These are phyloP conservation scores for Serpula lacrymans DNA, from an alignment of 768 basidiomycete species.

Conservation along the genomic window DNA sequence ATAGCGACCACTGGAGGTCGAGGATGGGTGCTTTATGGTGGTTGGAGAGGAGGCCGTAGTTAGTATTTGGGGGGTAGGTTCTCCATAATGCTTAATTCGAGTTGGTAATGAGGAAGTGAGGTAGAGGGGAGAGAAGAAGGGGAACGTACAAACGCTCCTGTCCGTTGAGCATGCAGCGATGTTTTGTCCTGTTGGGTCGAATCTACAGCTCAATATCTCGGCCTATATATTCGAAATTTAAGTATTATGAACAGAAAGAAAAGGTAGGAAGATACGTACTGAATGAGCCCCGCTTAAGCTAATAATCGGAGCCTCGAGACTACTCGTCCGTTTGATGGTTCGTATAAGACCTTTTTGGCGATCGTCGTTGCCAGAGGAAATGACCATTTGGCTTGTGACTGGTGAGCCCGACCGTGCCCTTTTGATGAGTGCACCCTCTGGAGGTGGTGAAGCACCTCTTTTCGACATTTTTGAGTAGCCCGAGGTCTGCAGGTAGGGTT, in stretches of 20 bases:
- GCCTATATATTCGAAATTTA: conserved; percentile 36
- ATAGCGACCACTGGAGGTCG: conserved; percentile 88
- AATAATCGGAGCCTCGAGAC: conserved; percentile 90
- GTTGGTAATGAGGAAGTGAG: conserved; percentile 2
- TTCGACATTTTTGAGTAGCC: conserved; percentile 63
- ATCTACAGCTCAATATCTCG: conserved; percentile 89
- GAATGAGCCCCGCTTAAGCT: conserved; percentile 84
- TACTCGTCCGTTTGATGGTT: conserved; percentile 88
- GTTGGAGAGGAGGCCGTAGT: conserved; percentile 82
- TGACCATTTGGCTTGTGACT: conserved; percentile 66
- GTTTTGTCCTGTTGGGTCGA: conserved; percentile 91
- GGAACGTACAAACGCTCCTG: conserved; percentile 77
- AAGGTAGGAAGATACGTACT: conserved; percentile 41
- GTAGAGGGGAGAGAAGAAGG: conserved; percentile 2
- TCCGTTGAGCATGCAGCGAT: conserved; percentile 92
- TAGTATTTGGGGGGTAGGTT: conserved; percentile 88
- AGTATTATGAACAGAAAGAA: not conserved
- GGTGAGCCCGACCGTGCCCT: conserved; percentile 49
- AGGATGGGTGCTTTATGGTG: conserved; percentile 89
- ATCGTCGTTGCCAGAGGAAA: conserved; percentile 73
- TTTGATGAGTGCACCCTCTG: conserved; percentile 58
- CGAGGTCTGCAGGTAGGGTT: not conserved
- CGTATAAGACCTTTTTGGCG: conserved; percentile 77
- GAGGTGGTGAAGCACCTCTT: conserved; percentile 58
- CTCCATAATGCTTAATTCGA: conserved; percentile 93